A percentile compares a stretch with the other conserved stretches of the same genome.
Conservation (phyloP, 2,329 filamentous ascomycete genomes). For the Bipolaris bicolor region DNA sequence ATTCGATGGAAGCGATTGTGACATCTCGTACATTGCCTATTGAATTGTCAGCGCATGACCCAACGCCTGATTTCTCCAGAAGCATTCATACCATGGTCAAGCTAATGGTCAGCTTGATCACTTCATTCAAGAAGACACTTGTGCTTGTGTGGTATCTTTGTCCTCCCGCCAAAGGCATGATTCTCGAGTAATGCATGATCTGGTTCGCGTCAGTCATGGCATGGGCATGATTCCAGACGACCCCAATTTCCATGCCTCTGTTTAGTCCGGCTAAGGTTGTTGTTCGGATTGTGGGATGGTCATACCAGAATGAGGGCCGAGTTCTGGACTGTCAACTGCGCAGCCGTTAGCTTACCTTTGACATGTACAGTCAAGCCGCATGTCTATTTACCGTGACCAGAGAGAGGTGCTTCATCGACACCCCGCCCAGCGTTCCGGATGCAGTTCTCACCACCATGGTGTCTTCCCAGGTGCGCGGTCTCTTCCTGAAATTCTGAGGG, state of each 20-base stretch:
- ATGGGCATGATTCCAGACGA: neutral
- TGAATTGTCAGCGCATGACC: neutral
- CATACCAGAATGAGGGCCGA: constrained; percentile 74
- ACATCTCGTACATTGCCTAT: constrained; percentile 80
- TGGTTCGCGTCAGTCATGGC: constrained; percentile 47
- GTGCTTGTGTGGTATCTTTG: constrained; percentile 94
- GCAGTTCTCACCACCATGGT: constrained; percentile 16
- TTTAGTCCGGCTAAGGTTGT: constrained; percentile 4
- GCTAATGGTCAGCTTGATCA: constrained; percentile 86
- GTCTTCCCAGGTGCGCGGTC: neutral
- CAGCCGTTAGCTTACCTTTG: constrained; percentile 25
- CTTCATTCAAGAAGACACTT: constrained; percentile 90
- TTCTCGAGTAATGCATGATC: constrained; percentile 93
- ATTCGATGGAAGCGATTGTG: constrained; percentile 75
- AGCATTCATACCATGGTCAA: constrained; percentile 65
- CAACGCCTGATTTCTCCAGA: too few species aligned
- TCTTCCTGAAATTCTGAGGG: neutral
- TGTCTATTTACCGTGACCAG: constrained; percentile 64
- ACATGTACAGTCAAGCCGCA: neutral
- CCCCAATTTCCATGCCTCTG: neutral
- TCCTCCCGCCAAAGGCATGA: constrained; percentile 84
- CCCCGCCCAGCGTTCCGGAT: constrained; percentile 51
- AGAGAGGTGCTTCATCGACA: constrained; percentile 73
- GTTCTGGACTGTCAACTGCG: constrained; percentile 78
- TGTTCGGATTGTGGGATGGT: constrained; percentile 24